Evolutionary conservation across 345 rosid species (phyloP).

Genomic region (Toxicodendron radicans): DNA sequence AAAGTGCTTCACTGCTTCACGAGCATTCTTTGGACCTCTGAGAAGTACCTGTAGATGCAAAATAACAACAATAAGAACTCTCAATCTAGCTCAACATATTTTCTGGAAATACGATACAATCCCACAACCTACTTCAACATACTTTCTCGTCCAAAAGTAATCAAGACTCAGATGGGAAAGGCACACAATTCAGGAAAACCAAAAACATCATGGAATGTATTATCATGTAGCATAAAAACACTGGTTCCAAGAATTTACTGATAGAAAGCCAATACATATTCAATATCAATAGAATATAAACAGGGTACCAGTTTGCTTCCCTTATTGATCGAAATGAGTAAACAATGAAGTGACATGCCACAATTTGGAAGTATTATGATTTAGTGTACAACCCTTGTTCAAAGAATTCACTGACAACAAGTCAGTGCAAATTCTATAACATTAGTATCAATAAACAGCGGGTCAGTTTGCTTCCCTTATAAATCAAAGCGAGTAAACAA

Average conservation of each 20-base stretch:
- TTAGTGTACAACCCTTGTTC: background rate
- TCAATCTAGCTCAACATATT: no score
- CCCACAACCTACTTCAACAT: no score
- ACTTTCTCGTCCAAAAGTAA: background rate
- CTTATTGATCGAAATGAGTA: background rate
- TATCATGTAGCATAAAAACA: background rate
- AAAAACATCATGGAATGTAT: no score
- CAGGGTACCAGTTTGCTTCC: background rate
- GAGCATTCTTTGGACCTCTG: conserved; percentile 92
- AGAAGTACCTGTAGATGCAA: conserved; percentile 61
- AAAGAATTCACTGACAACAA: background rate
- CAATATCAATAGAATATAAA: background rate
- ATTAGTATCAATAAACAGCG: background rate
- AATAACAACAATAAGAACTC: background rate
- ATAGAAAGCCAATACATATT: background rate
- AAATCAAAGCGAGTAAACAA: background rate
- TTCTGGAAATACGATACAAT: no score
- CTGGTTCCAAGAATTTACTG: background rate
- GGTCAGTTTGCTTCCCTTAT: background rate
- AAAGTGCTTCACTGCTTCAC: conserved; percentile 96
- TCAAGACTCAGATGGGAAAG: background rate
- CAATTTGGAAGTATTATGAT: no score
- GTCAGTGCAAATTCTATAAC: background rate
- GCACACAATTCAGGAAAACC: background rate
- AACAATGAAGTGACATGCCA: background rate